Base-by-base conservation (phyloP, 1,284 basidiomycete genomes). In the Tylopilus sp. region DNA sequence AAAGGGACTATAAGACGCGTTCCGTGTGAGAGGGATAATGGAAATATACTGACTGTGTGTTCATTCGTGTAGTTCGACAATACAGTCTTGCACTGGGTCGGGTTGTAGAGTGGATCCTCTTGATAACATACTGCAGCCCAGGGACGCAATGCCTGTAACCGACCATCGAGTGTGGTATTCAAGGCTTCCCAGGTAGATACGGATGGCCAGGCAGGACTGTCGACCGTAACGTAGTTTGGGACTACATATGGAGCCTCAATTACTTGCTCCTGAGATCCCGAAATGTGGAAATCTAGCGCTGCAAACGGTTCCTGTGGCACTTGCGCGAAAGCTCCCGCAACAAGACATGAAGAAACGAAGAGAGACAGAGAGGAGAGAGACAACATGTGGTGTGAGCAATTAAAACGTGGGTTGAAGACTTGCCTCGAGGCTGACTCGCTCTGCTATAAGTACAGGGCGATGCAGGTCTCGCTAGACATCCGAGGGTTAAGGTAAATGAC, bases 81-180 rank as follows among this genome's bases (percentile, higher is more conserved):
- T 7, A 54, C 43, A 2, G 8, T 33, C 19, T 51, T 16, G 25
- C 53, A 54, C n/a, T 39, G 3, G 23, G 3, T 36, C 10, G 34
- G 16, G 21, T 54, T 37, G 29, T 51, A 54, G 18, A 54, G 41
- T 2, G 30, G 40, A 13, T 34, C 45, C 11, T 46, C 30, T 13
- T 30, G 28, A 19, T 46, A 46, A 13, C 45, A 44, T n/a, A 46
- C 39, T 11, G 52, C 51, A 9, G 53, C 52, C 46, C 52, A 54
- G 2, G 52, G 53, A 19, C 46, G 47, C 33, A 54, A 31, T 5
- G 46, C 25, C 33, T 55, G 41, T 2, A 54, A 25, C 1, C 44
- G 46, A n/a, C 52, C 53, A 15, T 26, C 46, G 13, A 54, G 36
- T 4, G 52, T 36, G 2, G 6, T 25, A 35, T 50, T 54, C 46